Evolutionary conservation across 1,284 basidiomycete species (phyloP).

Genomic region (Ustilago loliicola): DNA sequence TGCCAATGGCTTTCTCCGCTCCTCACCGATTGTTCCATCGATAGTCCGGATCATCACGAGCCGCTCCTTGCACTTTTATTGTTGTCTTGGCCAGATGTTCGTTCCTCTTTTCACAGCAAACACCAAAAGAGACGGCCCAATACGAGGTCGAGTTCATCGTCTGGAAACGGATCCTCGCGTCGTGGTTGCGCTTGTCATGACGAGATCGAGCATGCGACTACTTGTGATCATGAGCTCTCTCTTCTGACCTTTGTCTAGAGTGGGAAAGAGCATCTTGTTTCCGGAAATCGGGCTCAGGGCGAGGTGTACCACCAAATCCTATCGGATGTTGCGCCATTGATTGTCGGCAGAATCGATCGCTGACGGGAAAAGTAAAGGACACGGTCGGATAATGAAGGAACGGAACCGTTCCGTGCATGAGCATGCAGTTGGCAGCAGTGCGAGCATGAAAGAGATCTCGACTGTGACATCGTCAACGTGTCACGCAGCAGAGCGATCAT

Average conservation of each 20-base stretch:
- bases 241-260: not conserved
- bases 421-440: too few relatives aligned
- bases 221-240: not conserved
- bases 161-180: not conserved
- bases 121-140: not conserved
- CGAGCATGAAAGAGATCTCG: too few relatives aligned
- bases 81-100: not conserved
- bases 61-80: not conserved
- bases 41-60: not conserved
- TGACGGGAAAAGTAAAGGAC: too few relatives aligned
- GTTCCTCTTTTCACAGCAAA: too few relatives aligned
- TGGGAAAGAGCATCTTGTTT: not conserved
- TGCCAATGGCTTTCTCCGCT: not conserved
- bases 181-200: not conserved
- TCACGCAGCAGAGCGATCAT: not conserved
- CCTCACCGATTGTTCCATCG: slow-evolving; percentile 1
- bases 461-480: not conserved
- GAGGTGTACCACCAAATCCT: not conserved
- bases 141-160: not conserved
- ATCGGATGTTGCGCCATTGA: too few relatives aligned
- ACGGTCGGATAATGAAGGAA: too few relatives aligned
- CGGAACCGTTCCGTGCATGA: too few relatives aligned
- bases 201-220: not conserved
- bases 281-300: not conserved
- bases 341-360: too few relatives aligned